Base-by-base conservation (phyloP, 179 eudicot species). In the Spinacia oleracea region DNA sequence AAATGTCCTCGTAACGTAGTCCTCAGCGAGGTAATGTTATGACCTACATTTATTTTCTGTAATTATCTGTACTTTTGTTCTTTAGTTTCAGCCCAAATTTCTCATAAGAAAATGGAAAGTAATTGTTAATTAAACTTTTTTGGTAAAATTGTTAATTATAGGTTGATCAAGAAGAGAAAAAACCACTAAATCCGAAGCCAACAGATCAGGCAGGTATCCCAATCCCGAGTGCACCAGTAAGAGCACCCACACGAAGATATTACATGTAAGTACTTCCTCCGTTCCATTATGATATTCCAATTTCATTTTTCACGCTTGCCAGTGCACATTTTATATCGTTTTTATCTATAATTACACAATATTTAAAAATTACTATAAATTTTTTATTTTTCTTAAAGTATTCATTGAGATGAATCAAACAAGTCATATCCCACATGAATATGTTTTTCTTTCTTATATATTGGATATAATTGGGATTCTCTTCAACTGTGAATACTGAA, bases 241-340 rank as follows among this genome's bases (percentile, higher is more conserved):
- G 81, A 72, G 64, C 84, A 29, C 78, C 88, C 27, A 79, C 83
- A 5, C 88, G 84, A 1, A 81, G 76, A 79, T 93, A 89, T 79
- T 94, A 88, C 90, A 88, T 85, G 98, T 92, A 55, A 11, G 92
- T 66, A 29, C n/a, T 29, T 2, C n/a, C n/a, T n/a, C n/a, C n/a
- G n/a, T n/a, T n/a, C n/a, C n/a, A n/a, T n/a, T n/a, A n/a, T n/a
- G n/a, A n/a, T n/a, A n/a, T n/a, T n/a, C n/a, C n/a, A n/a, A n/a
- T n/a, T n/a, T n/a, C n/a, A n/a, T n/a, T n/a, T n/a, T n/a, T n/a
- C n/a, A n/a, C n/a, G n/a, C n/a, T n/a, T n/a, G n/a, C n/a, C n/a
- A n/a, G n/a, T n/a, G n/a, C n/a, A n/a, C n/a, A n/a, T n/a, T n/a
- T n/a, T n/a, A n/a, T n/a, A n/a, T n/a, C n/a, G n/a, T n/a, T n/a